Evolutionary conservation across 116 monocot genomes (phyloP), one percentile per base, ranked within the genome.

Genomic region (Zostera marina): DNA sequence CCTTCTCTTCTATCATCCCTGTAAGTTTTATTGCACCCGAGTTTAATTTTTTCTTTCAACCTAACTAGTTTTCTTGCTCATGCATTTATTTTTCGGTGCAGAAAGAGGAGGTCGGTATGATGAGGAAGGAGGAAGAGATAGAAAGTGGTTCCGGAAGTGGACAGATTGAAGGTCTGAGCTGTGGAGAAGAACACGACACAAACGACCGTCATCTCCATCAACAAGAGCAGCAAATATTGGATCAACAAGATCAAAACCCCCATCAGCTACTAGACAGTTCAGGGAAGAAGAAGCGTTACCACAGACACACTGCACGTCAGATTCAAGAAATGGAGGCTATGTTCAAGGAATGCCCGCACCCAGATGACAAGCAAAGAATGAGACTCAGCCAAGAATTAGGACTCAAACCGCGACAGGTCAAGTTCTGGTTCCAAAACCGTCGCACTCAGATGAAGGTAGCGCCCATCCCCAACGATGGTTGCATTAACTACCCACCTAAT

Each of bases 401-500:
- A 6, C 82, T 96, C 41, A 88, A 85, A 22, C 96, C 96, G 9
- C 77, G 96, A 21, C 96, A 96, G 59, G 89, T 96, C 66, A 96
- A 96, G 74, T 96, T 96, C 73, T 96, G 96, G 96, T 96, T 96
- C 76, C 96, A 96, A 70, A 96, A 96, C 63, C 77, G 89, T 9
- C 85, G 96, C 11, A 96, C 96, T 21, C 96, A 96, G 60, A 85
- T 96, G 85, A 96, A 96, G 82, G 88, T 88, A 4, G 20, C n/a
- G n/a, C n/a, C n/a, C n/a, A n/a, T n/a, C n/a, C n/a, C 14, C 43
- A 4, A 20, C 23, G 20, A 55, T 1, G n/a, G 7, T 25, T 0
- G 1, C 14, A 55, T 55, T 42, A 8, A 51, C 19, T 51, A 9
- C 49, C 32, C 32, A 32, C 2, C 32, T 32, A 32, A 32, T 32